Evolutionary conservation across 73 alveolate species (phyloP).

Genomic region (Paramecium bursaria): DNA sequence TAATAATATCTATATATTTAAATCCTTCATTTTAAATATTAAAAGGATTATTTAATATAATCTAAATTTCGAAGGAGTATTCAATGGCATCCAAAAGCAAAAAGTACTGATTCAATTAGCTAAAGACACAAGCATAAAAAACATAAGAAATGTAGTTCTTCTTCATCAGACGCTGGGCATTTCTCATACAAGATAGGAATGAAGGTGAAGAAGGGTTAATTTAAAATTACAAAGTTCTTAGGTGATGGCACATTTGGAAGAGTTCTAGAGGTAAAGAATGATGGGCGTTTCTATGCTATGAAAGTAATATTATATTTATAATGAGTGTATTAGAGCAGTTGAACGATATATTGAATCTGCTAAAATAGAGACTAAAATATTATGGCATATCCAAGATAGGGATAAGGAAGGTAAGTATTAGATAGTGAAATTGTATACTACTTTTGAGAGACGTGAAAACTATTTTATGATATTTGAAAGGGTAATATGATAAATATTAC

Average conservation of each 20-base stretch:
- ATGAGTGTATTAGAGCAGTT: slow-evolving; percentile 62
- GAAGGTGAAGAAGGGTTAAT: slow-evolving; percentile 55
- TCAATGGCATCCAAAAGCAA: no score
- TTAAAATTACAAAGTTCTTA: slow-evolving; percentile 29
- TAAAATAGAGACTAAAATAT: slow-evolving; percentile 63
- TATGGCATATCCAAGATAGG: slow-evolving; percentile 40
- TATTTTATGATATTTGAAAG: slow-evolving; percentile 65
- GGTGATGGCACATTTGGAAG: slow-evolving; percentile 99
- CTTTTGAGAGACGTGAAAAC: slow-evolving; percentile 55
- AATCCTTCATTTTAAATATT: no score
- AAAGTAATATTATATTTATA: slow-evolving; percentile 45
- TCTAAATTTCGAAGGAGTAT: no score
- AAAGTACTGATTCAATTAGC: no score
- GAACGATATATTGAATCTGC: slow-evolving; percentile 64
- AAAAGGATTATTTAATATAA: no score
- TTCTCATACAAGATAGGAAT: slow-evolving; percentile 48
- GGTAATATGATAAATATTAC: slow-evolving; percentile 15
- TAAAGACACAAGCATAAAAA: no score
- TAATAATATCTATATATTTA: no score
- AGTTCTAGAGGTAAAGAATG: slow-evolving; percentile 75
- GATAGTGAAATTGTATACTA: slow-evolving; percentile 58
- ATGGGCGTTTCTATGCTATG: slow-evolving; percentile 15
- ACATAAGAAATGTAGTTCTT: no score
- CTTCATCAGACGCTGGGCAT: slow-evolving; percentile 72
- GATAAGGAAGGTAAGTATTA: slow-evolving; percentile 43